These are phyloP conservation scores for Acanthamoeba culbertsoni DNA, from an alignment of 208 protist genomes.

Conservation along the genomic window DNA sequence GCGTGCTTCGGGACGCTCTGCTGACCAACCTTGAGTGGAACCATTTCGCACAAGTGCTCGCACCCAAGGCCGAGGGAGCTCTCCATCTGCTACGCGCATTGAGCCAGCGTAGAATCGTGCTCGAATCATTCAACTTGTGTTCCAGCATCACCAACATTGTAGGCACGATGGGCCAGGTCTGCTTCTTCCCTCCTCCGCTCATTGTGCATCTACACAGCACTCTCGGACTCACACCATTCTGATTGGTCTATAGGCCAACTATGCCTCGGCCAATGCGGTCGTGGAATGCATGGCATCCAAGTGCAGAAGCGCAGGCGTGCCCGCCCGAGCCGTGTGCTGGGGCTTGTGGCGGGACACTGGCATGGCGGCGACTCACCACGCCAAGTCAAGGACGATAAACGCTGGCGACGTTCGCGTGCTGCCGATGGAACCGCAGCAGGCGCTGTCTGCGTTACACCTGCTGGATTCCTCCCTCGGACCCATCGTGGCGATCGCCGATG, in stretches of 20 bases:
- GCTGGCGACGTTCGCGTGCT: background rate
- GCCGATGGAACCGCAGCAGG: background rate
- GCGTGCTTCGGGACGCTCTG: conserved; percentile 69
- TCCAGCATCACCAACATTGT: conserved; percentile 68
- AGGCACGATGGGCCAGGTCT: conserved; percentile 61
- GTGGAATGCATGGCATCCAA: conserved; percentile 66
- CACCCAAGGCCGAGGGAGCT: conserved; percentile 73
- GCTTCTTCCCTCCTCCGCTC: conserved; percentile 69
- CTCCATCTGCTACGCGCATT: conserved; percentile 56
- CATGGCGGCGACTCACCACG: conserved; percentile 50
- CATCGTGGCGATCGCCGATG: background rate
- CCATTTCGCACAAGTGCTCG: conserved; percentile 62
- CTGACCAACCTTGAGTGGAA: conserved; percentile 56
- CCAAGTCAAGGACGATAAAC: background rate
- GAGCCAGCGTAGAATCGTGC: background rate
- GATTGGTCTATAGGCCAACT: conserved; percentile 67
- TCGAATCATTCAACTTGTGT: conserved; percentile 75
- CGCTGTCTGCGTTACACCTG: background rate
- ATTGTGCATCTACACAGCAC: conserved; percentile 54
- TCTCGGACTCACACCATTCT: background rate
- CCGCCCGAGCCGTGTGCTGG: conserved; percentile 67
- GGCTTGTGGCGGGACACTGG: conserved; percentile 73
- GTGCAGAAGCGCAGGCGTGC: conserved; percentile 58
- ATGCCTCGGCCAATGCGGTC: conserved; percentile 72
- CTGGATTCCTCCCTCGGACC: background rate